A percentile compares a stretch with the other conserved stretches of the same genome.
Evolutionary conservation across 2,329 filamentous ascomycete genomes (phyloP).

Genomic region (Penicillium italicum): DNA sequence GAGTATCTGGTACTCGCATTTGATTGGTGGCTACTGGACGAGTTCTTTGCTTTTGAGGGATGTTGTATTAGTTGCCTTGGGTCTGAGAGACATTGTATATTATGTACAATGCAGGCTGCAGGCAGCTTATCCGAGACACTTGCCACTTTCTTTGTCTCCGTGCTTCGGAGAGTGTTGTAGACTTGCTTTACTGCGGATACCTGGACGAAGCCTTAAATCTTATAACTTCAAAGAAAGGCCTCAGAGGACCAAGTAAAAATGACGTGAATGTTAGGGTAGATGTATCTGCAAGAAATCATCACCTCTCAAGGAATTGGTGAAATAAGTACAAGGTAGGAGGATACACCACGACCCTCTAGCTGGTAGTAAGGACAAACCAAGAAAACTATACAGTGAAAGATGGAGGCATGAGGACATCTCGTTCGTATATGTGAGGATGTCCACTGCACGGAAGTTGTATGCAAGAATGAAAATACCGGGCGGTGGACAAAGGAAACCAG

Average conservation of each 20-base stretch:
- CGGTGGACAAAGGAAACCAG: conserved; percentile 1
- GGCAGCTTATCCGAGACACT: not conserved
- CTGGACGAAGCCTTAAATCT: not conserved
- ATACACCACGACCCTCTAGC: not conserved
- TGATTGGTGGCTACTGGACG: not conserved
- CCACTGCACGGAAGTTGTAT: conserved; percentile 10
- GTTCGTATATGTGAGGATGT: conserved; percentile 23
- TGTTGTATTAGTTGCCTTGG: not conserved
- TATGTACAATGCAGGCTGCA: not conserved
- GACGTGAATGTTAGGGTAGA: not conserved
- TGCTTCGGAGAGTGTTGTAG: not conserved
- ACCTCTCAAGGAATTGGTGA: not conserved
- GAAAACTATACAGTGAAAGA: conserved; percentile 1
- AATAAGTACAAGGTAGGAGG: not conserved
- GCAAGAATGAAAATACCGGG: not conserved
- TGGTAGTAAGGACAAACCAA: not conserved
- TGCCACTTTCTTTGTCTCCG: not conserved
- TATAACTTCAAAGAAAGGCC: not conserved
- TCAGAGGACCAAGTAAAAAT: no score
- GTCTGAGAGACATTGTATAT: not conserved
- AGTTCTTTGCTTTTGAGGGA: not conserved
- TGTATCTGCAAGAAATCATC: not conserved
- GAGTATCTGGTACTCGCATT: not conserved
- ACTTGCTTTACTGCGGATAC: not conserved
- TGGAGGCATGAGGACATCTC: conserved; percentile 15